These are phyloP conservation scores for Lecanicillium sp. DNA, from an alignment of 2,329 filamentous ascomycete genomes.

Conservation along the genomic window DNA sequence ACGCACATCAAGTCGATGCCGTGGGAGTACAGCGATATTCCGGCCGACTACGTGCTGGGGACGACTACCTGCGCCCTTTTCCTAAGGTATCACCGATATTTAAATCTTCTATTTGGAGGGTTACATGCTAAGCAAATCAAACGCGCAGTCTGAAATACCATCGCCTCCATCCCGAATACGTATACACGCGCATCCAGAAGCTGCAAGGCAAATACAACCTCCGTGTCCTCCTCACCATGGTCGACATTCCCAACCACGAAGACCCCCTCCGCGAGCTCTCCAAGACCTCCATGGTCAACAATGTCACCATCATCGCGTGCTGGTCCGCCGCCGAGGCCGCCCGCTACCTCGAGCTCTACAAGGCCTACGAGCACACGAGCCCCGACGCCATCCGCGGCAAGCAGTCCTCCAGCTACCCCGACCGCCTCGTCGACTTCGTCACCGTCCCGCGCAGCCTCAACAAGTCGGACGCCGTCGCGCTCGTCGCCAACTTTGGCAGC, in stretches of 20 bases:
- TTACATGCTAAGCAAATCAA: background rate
- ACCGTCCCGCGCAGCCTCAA: slow-evolving; percentile 87
- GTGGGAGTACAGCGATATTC: slow-evolving; percentile 98
- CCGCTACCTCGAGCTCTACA: slow-evolving; percentile 90
- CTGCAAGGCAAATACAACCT: slow-evolving; percentile 82
- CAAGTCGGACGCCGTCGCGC: slow-evolving; percentile 84
- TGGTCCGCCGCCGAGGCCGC: slow-evolving; percentile 94
- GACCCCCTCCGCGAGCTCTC: slow-evolving; percentile 82
- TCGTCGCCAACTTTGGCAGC: slow-evolving; percentile 90
- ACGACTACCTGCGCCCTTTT: slow-evolving; percentile 86
- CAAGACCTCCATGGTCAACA: slow-evolving; percentile 88
- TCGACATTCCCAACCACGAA: slow-evolving; percentile 93
- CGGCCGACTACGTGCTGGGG: slow-evolving; percentile 86
- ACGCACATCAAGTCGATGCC: slow-evolving; percentile 73
- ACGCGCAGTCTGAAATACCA: slow-evolving; percentile 83
- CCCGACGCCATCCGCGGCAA: slow-evolving; percentile 79
- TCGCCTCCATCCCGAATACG: slow-evolving; percentile 93
- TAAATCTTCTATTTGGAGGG: background rate
- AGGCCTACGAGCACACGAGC: slow-evolving; percentile 80
- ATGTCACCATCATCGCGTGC: slow-evolving; percentile 84
- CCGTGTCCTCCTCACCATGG: slow-evolving; percentile 80
- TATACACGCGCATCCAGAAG: slow-evolving; percentile 84
- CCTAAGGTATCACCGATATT: slow-evolving; percentile 52
- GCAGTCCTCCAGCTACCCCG: slow-evolving; percentile 76
- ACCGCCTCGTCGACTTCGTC: slow-evolving; percentile 85